Conservation (phyloP, 2,329 filamentous ascomycete genomes). For the Calonectria ilicicola region DNA sequence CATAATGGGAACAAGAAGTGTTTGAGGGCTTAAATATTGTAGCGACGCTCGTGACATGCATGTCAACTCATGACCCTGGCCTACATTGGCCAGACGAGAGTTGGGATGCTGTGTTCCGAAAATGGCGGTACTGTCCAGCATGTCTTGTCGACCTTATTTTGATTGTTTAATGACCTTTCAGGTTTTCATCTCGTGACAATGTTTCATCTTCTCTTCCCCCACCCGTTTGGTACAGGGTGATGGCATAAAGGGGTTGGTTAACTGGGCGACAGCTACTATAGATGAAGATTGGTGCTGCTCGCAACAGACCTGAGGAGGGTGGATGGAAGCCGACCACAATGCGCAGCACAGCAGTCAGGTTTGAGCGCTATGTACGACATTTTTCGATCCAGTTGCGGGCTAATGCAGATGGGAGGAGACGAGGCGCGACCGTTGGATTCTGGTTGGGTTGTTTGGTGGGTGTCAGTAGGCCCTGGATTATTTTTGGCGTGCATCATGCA, state of each 20-base stretch:
- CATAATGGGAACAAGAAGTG: not conserved
- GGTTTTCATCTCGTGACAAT: not conserved
- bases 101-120: not conserved
- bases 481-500: constrained; percentile 27
- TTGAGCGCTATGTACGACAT: not conserved
- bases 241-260: constrained; percentile 5
- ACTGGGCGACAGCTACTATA: constrained; percentile 8
- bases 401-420: constrained; percentile 17
- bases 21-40: not conserved
- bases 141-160: not conserved
- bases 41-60: not conserved
- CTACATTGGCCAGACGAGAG: not conserved
- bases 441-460: not conserved
- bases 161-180: not conserved
- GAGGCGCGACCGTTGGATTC: constrained; percentile 1
- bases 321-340: not conserved
- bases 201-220: not conserved
- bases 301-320: not conserved
- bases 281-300: not conserved
- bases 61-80: no score
- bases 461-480: constrained; percentile 8
- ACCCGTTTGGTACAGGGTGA: constrained; percentile 4
- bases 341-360: not conserved
- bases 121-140: not conserved
- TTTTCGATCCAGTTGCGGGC: not conserved